A percentile compares a stretch with the other conserved stretches of the same genome.
phyloP scores from a whole-genome alignment of 139 green algal genomes.

The Cymbomonas tetramitiformis region DNA sequence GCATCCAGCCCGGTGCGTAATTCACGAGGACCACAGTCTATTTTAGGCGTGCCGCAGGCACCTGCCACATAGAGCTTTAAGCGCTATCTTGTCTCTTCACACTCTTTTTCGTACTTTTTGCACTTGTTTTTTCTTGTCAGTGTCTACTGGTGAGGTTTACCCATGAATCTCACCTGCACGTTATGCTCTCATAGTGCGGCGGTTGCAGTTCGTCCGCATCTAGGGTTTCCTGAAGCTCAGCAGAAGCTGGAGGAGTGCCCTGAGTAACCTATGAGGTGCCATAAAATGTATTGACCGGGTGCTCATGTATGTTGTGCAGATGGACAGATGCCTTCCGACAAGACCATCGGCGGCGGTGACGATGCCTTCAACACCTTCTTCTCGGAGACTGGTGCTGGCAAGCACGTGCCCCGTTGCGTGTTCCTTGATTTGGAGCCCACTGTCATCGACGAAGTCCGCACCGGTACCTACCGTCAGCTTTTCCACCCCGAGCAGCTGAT shows the following conservation, averaged over 20 bases:
- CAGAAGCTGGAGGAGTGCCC: too few species aligned
- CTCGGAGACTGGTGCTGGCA: slow-evolving; percentile 83
- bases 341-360: slow-evolving; percentile 73
- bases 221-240: too few species aligned
- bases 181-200: too few species aligned
- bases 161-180: too few species aligned
- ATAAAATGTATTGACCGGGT: too few species aligned
- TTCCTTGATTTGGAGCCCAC: slow-evolving; percentile 90
- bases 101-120: background rate
- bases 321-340: slow-evolving; percentile 88
- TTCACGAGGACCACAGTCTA: too few species aligned
- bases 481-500: slow-evolving; percentile 98
- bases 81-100: background rate
- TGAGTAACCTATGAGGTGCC: too few species aligned
- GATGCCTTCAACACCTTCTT: slow-evolving; percentile 96
- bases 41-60: too few species aligned
- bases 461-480: slow-evolving; percentile 87
- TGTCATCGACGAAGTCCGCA: slow-evolving; percentile 89
- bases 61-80: too few species aligned
- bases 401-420: slow-evolving; percentile 80
- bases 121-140: too few species aligned
- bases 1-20: slow-evolving; percentile 73
- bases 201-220: too few species aligned
- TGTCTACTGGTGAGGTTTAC: background rate
- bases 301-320: slow-evolving; percentile 37